Percentiles rank a stretch among this genome's conserved stretches.
These are phyloP conservation scores for Scheffersomyces lignosus DNA, from an alignment of 805 yeast species.

Conservation along the genomic window DNA sequence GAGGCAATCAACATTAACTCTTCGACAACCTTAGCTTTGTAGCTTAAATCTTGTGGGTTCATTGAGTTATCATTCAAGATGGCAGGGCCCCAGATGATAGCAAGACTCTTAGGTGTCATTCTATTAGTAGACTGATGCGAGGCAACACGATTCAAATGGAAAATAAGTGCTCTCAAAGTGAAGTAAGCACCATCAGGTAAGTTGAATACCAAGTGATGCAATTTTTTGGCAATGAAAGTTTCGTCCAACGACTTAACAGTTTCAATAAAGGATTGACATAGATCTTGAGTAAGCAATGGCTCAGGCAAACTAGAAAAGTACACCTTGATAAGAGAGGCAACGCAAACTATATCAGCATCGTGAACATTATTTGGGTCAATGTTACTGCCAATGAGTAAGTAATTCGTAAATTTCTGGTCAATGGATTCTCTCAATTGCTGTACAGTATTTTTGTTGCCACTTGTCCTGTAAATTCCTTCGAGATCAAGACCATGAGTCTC, in stretches of 20 bases:
- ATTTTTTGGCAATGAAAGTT: conserved; percentile 59
- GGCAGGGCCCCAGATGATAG: conserved; percentile 95
- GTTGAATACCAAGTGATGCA: conserved; percentile 85
- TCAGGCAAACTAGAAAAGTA: conserved; percentile 87
- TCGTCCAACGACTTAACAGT: conserved; percentile 57
- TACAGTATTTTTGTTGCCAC: conserved; percentile 75
- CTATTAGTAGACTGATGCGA: conserved; percentile 63
- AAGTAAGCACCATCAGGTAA: conserved; percentile 95
- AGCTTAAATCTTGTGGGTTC: conserved; percentile 71
- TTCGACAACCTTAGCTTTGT: conserved; percentile 77
- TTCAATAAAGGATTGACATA: conserved; percentile 60
- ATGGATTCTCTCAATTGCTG: conserved; percentile 71
- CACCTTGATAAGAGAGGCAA: conserved; percentile 83
- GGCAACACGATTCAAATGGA: conserved; percentile 79
- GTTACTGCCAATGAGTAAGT: conserved; percentile 41
- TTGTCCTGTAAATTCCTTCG: conserved; percentile 88
- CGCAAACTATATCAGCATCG: conserved; percentile 81
- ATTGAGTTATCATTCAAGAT: conserved; percentile 65
- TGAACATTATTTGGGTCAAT: conserved; percentile 47
- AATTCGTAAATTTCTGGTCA: conserved; percentile 72
- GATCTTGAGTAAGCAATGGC: conserved; percentile 70
- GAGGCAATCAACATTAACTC: conserved; percentile 81
- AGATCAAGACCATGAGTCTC: conserved; percentile 81
- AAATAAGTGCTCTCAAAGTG: conserved; percentile 78
- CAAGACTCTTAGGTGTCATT: conserved; percentile 79